Evolutionary conservation across 306 rosid genomes (phyloP), one percentile per base, ranked within the genome.

Genomic region (Rubus idaeus): DNA sequence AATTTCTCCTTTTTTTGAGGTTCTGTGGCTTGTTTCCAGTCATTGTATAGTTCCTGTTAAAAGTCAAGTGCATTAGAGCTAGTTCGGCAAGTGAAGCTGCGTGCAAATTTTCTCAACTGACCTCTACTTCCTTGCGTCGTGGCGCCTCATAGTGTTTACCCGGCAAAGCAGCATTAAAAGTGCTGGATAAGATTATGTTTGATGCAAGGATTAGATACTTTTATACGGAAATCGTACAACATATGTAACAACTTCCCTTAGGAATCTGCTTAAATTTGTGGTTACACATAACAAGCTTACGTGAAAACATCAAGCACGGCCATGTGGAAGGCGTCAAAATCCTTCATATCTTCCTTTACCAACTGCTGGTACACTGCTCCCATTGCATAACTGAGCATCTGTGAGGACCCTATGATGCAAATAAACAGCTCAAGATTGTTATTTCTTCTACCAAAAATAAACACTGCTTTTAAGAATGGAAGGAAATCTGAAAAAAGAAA

Each of bases 91-190:
- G 47, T 44, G 21, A 79, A 79, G 63, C 17, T 17, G 68, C 45
- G 5, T 12, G 17, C 66, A 61, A 61, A 0, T 7, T 45, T 1
- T 11, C 26, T 13, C 20, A 58, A 67, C 78, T 73, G 6, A 88
- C 95, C 91, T 79, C 0, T 10, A 91, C 44, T 7, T 81, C 87
- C 26, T 76, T 8, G 26, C 0, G 71, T 40, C 71, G 0, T 35
- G 95, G 93, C 21, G 71, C 84, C 49, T 85, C 86, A 42, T 86
- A 90, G 81, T 90, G 93, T 68, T 84, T 90, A 14, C 95, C 91
- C 0, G 91, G 93, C 82, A 91, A 51, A 44, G 85, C 81, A 70
- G 83, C 73, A 86, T 90, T 91, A 73, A 91, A 26, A 49, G 81
- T 62, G 74, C 93, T 88, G 77, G 79, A 21, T 17, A 67, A 57